phyloP scores from a whole-genome alignment of 2,329 filamentous ascomycete species.

The Aspergillus nomiae region DNA sequence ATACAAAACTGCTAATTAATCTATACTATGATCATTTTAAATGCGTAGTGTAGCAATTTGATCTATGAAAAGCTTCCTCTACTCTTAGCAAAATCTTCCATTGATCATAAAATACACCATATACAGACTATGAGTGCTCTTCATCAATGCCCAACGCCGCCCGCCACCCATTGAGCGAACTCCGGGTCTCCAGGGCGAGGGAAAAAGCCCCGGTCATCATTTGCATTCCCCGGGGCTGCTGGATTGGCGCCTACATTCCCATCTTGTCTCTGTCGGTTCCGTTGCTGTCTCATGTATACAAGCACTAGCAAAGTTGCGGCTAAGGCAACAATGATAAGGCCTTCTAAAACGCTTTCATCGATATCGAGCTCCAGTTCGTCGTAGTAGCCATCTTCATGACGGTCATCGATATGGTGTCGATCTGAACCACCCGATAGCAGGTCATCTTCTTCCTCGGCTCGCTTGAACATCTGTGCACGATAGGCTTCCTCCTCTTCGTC shows the following conservation, averaged over 20 bases:
- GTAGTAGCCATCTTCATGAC: conserved; percentile 54
- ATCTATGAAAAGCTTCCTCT: neutral
- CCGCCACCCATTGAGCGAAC: conserved; percentile 67
- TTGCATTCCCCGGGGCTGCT: conserved; percentile 25
- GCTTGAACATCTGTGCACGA: conserved; percentile 55
- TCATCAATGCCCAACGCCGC: conserved; percentile 62
- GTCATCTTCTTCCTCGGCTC: conserved; percentile 36
- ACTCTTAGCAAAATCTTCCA: neutral
- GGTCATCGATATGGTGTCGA: conserved; percentile 29
- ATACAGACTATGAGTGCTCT: conserved; percentile 2
- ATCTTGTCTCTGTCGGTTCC: conserved; percentile 41
- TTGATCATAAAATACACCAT: neutral
- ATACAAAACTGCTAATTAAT: neutral
- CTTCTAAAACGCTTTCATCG: conserved; percentile 81
- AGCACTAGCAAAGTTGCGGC: conserved; percentile 73
- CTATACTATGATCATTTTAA: neutral
- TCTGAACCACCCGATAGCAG: conserved; percentile 26
- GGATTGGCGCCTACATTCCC: conserved; percentile 31
- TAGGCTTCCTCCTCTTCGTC: conserved; percentile 67
- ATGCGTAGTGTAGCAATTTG: neutral
- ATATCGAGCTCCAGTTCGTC: conserved; percentile 65
- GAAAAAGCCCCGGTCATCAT: conserved; percentile 60
- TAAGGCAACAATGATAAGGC: conserved; percentile 77
- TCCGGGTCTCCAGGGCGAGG: conserved; percentile 68
- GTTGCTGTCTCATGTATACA: conserved; percentile 68